Evolutionary conservation across 257 asterid genomes (phyloP).

Genomic region (Scutellaria minor): DNA sequence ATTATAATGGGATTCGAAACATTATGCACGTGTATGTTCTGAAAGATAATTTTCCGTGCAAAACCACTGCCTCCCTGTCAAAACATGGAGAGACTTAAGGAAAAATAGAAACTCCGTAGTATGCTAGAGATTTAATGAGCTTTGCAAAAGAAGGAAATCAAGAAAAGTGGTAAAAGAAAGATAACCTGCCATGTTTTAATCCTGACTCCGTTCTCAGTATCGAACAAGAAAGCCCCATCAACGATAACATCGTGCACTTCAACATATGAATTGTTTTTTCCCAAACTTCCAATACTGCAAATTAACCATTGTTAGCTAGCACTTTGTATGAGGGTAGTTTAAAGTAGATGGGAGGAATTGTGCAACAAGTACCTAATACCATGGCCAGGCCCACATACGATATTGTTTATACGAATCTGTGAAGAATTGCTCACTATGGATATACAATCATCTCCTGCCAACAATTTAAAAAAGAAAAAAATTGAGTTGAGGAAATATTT

Average conservation of each 20-base stretch:
- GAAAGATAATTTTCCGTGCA: slow-evolving; percentile 59
- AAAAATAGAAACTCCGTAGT: background rate
- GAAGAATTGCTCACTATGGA: slow-evolving; percentile 87
- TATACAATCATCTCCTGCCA: slow-evolving; percentile 90
- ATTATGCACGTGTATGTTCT: slow-evolving; percentile 63
- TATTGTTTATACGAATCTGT: slow-evolving; percentile 48
- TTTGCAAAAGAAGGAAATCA: background rate
- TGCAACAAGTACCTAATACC: slow-evolving; percentile 73
- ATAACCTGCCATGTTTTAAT: slow-evolving; percentile 97
- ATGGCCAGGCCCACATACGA: slow-evolving; percentile 81
- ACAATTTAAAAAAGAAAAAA: background rate
- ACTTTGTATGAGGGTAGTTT: background rate
- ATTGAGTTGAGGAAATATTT: background rate
- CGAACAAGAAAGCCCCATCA: slow-evolving; percentile 53
- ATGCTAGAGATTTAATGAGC: background rate
- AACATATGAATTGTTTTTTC: slow-evolving; percentile 56
- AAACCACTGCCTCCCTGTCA: slow-evolving; percentile 84
- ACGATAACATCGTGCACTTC: slow-evolving; percentile 62
- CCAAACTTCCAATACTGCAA: slow-evolving; percentile 86
- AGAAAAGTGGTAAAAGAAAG: background rate
- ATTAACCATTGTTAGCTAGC: slow-evolving; percentile 21
- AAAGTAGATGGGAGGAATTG: background rate
- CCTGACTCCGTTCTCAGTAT: slow-evolving; percentile 78
- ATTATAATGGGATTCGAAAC: slow-evolving; percentile 83
- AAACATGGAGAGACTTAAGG: background rate